Evolutionary conservation across 768 basidiomycete species (phyloP), one percentile per base, ranked within the genome.

Genomic region (Phylloporus arenicola): DNA sequence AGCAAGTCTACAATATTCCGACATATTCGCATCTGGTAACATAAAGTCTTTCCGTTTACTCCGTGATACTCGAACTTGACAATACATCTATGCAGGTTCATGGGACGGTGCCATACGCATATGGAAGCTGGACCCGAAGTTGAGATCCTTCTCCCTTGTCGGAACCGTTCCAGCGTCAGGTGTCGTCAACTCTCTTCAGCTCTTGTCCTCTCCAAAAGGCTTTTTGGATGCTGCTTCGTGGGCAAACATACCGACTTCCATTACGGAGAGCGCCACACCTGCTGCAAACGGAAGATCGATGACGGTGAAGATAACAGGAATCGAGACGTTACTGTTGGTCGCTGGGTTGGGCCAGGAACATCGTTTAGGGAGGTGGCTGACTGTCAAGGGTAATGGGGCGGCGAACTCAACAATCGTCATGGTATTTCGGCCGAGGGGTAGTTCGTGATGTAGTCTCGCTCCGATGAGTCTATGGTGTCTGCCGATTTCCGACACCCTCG

Each of bases 41-140:
- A 68, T 2, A 14, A 19, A 30, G 17, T 43, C 45, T 22, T 35
- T 20, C 37, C 19, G 35, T 29, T 22, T 17, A 7, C 25, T 34
- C 9, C 7, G n/a, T 10, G 12, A 25, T 25, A 19, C 25, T 50
- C 25, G 51, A 49, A 16, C n/a, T 13, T 60, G 45, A 47, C 39
- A 12, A 37, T 52, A 13, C 7, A 12, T 38, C 35, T 17, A 8
- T 22, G 3, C 54, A 96, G 93, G 95, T 29, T 98, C 96, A 11
- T 98, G 90, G 86, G 92, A 96, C 55, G 92, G 92, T 40, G 65
- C 76, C 43, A 80, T 98, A 60, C 86, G 88, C 44, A 72, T 99
- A 65, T 99, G 96, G 95, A 85, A 89, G 62, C 74, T 99, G 29
- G 88, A 93, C 55, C 59, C 80, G 1, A 86, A 82, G 55, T 69